Evolutionary conservation across 1,284 basidiomycete genomes (phyloP).

Genomic region (Cutaneotrichosporon dermatis): DNA sequence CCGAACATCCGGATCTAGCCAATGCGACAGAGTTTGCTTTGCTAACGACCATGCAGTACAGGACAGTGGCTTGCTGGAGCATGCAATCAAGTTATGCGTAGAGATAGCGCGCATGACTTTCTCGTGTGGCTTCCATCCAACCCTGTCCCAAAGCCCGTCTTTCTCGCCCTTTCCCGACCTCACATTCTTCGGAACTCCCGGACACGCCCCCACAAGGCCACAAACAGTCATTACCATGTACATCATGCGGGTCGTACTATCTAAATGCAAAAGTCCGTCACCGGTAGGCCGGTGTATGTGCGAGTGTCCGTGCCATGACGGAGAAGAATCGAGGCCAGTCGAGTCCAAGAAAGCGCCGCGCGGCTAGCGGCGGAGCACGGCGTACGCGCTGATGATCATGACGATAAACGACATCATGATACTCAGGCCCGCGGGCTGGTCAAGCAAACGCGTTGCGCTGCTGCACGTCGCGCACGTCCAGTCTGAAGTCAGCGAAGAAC

Average conservation of each 20-base stretch:
- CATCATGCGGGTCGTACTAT: constrained; percentile 2
- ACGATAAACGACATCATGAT: constrained; percentile 64
- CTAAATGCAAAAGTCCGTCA: constrained; percentile 1
- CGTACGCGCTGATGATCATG: constrained; percentile 67
- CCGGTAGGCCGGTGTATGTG: not conserved
- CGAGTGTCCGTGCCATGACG: not conserved
- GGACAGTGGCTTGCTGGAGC: too few species aligned
- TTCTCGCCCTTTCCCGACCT: not conserved
- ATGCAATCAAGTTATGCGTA: too few species aligned
- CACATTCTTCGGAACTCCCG: not conserved
- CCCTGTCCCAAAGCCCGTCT: too few species aligned
- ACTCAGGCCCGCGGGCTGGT: constrained; percentile 64
- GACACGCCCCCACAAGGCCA: too few species aligned
- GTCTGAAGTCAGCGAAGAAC: constrained; percentile 12
- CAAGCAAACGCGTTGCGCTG: constrained; percentile 45
- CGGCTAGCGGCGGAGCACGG: constrained; percentile 53
- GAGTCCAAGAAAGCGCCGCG: not conserved
- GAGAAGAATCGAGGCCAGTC: not conserved
- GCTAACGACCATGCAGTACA: too few species aligned
- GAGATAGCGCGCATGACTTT: too few species aligned
- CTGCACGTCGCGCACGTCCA: constrained; percentile 73
- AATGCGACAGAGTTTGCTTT: too few species aligned
- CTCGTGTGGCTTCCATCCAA: too few species aligned
- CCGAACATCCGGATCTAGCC: too few species aligned
- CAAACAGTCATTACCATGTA: constrained; percentile 1